phyloP scores from a whole-genome alignment of 176 grass and related monocot genomes.

The Bonia amplexicaulis region DNA sequence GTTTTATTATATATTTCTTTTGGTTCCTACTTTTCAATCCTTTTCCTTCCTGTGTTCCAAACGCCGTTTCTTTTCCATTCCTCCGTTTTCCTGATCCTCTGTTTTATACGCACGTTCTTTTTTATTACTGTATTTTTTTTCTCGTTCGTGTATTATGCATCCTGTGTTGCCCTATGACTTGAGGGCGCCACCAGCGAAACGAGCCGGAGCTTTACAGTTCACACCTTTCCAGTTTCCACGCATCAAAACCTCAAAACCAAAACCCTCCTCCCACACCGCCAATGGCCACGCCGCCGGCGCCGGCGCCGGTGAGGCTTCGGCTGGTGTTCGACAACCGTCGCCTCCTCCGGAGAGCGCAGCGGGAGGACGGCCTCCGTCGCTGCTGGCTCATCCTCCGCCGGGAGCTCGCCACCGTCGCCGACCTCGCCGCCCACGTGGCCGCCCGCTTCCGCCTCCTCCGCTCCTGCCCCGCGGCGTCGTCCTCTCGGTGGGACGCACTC shows the following conservation, averaged over 20 bases:
- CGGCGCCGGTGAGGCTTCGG: conserved; percentile 45
- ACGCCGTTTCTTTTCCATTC: too few species aligned
- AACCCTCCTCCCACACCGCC: background rate
- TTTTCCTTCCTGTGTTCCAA: too few species aligned
- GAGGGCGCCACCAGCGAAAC: too few species aligned
- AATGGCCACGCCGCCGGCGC: conserved; percentile 25
- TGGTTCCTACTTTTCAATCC: too few species aligned
- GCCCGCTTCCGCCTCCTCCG: conserved; percentile 43
- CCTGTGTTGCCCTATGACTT: too few species aligned
- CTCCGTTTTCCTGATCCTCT: too few species aligned
- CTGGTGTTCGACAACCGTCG: conserved; percentile 48
- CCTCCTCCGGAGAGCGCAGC: conserved; percentile 52
- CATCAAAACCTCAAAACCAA: background rate
- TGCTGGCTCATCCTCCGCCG: conserved; percentile 71
- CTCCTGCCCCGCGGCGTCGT: conserved; percentile 44
- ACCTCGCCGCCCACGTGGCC: conserved; percentile 49
- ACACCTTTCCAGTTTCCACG: background rate
- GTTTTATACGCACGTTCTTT: too few species aligned
- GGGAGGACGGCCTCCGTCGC: conserved; percentile 47
- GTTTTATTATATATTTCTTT: too few species aligned
- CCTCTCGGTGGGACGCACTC: conserved; percentile 32
- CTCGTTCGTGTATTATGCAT: too few species aligned
- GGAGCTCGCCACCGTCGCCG: conserved; percentile 54
- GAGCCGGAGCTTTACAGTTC: too few species aligned
- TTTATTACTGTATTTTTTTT: too few species aligned